Base-by-base conservation (phyloP, 2,329 filamentous ascomycete genomes). In the Talaromyces sp. region DNA sequence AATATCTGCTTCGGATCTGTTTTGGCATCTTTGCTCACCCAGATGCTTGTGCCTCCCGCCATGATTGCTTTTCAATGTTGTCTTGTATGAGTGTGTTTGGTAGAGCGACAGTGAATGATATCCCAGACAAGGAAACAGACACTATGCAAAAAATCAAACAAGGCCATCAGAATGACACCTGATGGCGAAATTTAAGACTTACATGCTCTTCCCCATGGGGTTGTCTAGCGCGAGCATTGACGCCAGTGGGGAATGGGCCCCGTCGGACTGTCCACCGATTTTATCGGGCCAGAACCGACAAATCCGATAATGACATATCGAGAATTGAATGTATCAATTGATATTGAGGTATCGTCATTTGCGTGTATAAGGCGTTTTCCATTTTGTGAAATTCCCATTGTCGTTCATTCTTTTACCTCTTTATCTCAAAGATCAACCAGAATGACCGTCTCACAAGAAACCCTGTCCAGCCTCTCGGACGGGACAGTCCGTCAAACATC, bases 41-140 rank as follows among this genome's bases (percentile, higher is more conserved):
- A 76, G 3, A 77, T 67, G 19, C 72, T 75, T 54, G 72, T 74
- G 41, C 73, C 73, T 35, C 73, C 74, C 27, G 71, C 75, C 74
- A 77, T 77, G 24, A 2, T 60, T 32, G 27, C 19, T 14, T 19
- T 12, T 14, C 17, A 35, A 27, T 21, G 19, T n/a, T 38, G 35
- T 8, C 35, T 38, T 38, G 17, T 38, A 38, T 2, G 35, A 38
- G 4, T 35, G 32, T 3, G 32, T 35, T 35, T 17, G 32, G 17
- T 38, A 17, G 35, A 8, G 35, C 5, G 6, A 35, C 3, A 17
- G 35, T 38, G 35, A 38, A n/a, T n/a, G 5, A 7, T 38, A 8
- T 2, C 9, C 35, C 35, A n/a, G 17, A 38, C 14, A 38, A 38
- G 17, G 5, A 12, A 9, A n/a, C 35, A 38, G 35, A n/a, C 32